phyloP scores from a whole-genome alignment of 306 rosid genomes.

The Quercus berberidifolia region DNA sequence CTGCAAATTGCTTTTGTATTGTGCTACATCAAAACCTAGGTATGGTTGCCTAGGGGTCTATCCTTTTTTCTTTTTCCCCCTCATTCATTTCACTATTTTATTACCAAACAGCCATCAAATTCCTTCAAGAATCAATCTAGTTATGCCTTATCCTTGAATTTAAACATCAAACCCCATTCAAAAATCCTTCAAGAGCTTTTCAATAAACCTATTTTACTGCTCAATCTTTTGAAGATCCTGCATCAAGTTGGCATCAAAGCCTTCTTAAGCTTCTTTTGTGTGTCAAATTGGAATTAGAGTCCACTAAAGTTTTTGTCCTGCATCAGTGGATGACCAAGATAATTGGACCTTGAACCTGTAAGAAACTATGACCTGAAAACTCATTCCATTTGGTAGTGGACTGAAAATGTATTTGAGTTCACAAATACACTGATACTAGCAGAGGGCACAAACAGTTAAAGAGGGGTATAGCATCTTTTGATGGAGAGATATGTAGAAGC shows the following conservation, averaged over 20 bases:
- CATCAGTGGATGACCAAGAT: not conserved
- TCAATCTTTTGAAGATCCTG: not conserved
- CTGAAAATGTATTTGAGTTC: not conserved
- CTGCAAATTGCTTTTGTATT: too few relatives aligned
- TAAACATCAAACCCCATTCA: not conserved
- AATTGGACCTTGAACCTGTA: not conserved
- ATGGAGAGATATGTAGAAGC: not conserved
- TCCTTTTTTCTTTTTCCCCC: not conserved
- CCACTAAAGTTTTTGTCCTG: too few relatives aligned
- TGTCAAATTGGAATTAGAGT: too few relatives aligned
- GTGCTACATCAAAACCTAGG: not conserved
- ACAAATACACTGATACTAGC: not conserved
- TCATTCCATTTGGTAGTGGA: not conserved
- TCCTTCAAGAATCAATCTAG: not conserved
- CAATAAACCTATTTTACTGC: not conserved
- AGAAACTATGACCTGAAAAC: not conserved
- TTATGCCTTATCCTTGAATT: not conserved
- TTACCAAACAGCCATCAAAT: not conserved
- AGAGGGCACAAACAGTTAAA: not conserved
- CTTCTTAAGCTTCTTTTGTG: too few relatives aligned
- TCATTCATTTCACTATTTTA: not conserved
- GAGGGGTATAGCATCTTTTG: not conserved
- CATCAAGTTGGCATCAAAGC: not conserved
- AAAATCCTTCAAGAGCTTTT: not conserved
- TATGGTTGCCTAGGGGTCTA: not conserved